A percentile compares a stretch with the other conserved stretches of the same genome.
Evolutionary conservation across 2,329 filamentous ascomycete species (phyloP).

Genomic region (Zarea fungicola): DNA sequence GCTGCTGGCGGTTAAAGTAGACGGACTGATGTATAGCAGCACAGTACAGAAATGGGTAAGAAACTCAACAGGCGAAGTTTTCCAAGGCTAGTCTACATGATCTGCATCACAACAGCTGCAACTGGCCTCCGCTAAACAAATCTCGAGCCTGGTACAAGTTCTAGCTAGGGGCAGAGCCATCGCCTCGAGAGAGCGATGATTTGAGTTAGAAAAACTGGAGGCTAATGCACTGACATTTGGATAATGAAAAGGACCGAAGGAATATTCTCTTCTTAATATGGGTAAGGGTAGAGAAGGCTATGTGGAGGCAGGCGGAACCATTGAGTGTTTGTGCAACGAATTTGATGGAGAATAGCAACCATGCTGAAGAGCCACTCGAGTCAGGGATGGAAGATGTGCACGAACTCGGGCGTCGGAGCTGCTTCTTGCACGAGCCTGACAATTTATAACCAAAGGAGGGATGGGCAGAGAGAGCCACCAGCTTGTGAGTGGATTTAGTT

Average conservation of each 20-base stretch:
- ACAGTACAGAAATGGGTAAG: neutral
- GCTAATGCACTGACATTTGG: neutral
- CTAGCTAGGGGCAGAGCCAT: neutral
- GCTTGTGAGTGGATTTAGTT: constrained; percentile 3
- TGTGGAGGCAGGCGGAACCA: constrained; percentile 9
- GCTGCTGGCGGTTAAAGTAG: neutral
- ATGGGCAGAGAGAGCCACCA: neutral
- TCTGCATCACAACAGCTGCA: constrained; percentile 5
- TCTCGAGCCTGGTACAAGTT: neutral
- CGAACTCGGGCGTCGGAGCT: neutral
- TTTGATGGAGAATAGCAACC: neutral
- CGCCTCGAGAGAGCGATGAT: neutral
- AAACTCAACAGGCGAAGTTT: neutral
- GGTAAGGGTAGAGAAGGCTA: constrained; percentile 5
- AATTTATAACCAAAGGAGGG: neutral
- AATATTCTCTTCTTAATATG: constrained; percentile 5
- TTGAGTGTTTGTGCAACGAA: constrained; percentile 6
- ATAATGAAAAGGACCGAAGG: constrained; percentile 5
- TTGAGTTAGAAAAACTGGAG: neutral
- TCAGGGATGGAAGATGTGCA: constrained; percentile 3
- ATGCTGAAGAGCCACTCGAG: constrained; percentile 10
- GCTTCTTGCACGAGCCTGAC: neutral
- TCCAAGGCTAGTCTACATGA: neutral
- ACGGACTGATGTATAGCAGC: neutral
- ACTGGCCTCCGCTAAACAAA: neutral